Conservation (phyloP, 192 early-diverging fungal genomes). For the Chytriomyces sp. region DNA sequence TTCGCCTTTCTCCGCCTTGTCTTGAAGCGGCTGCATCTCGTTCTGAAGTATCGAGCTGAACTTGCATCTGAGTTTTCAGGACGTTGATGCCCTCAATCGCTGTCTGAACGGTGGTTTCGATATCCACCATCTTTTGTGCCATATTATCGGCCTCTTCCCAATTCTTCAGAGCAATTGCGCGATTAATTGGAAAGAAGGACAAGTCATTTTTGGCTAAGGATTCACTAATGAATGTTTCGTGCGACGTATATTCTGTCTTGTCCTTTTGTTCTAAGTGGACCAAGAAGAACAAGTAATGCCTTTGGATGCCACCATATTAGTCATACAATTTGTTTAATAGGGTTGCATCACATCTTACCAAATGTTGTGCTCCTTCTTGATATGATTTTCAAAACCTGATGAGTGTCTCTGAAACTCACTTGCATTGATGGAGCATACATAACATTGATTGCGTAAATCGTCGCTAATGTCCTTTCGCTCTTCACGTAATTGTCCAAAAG, state of each 20-base stretch:
- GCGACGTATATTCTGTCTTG: constrained; percentile 43
- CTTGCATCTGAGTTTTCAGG: background rate
- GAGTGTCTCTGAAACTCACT: constrained; percentile 41
- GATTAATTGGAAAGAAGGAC: constrained; percentile 41
- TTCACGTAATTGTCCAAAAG: constrained; percentile 44
- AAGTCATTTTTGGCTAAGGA: constrained; percentile 33
- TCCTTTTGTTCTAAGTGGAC: constrained; percentile 42
- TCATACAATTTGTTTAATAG: background rate
- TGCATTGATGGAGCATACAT: constrained; percentile 43
- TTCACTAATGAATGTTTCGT: constrained; percentile 42
- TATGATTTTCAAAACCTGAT: constrained; percentile 40
- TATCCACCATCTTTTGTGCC: background rate
- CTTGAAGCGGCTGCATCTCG: background rate
- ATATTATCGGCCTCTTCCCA: constrained; percentile 26
- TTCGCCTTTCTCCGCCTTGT: background rate
- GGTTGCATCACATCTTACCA: constrained; percentile 9
- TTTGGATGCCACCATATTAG: background rate
- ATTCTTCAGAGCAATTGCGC: constrained; percentile 37
- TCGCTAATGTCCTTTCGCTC: constrained; percentile 40
- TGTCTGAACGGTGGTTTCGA: background rate
- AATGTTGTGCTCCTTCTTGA: constrained; percentile 41
- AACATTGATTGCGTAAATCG: constrained; percentile 36
- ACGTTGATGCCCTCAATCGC: background rate
- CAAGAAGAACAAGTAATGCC: constrained; percentile 46
- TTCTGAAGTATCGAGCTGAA: background rate